These are phyloP conservation scores for Cadophora luteo-olivacea DNA, from an alignment of 2,329 filamentous ascomycete genomes.

Conservation along the genomic window DNA sequence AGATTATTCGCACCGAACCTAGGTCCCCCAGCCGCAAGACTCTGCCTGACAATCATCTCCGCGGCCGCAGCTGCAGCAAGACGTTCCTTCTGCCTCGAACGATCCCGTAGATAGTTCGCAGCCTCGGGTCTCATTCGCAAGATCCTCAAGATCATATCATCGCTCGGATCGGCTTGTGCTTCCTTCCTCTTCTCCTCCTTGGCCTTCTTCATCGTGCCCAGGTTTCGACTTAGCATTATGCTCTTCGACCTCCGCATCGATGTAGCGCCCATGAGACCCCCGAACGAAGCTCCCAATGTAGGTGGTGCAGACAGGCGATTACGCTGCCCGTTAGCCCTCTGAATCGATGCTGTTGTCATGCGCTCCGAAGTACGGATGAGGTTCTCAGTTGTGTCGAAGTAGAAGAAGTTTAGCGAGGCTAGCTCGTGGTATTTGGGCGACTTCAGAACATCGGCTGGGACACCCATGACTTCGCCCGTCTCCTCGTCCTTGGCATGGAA, in stretches of 20 bases:
- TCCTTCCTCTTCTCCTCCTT: slow-evolving; percentile 97
- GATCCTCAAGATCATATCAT: slow-evolving; percentile 97
- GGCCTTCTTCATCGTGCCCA: slow-evolving; percentile 94
- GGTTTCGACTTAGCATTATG: slow-evolving; percentile 92
- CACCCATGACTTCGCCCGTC: slow-evolving; percentile 81
- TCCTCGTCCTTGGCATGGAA: slow-evolving; percentile 93
- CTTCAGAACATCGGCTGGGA: slow-evolving; percentile 89
- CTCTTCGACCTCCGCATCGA: slow-evolving; percentile 73
- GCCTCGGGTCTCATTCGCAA: slow-evolving; percentile 95
- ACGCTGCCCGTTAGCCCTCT: slow-evolving; percentile 74
- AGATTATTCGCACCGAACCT: slow-evolving; percentile 46
- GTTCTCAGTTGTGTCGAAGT: slow-evolving; percentile 90
- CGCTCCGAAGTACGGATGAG: slow-evolving; percentile 94
- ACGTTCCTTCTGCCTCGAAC: slow-evolving; percentile 92
- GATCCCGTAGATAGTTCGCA: slow-evolving; percentile 82
- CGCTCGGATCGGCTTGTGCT: slow-evolving; percentile 93
- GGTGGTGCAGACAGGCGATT: slow-evolving; percentile 76
- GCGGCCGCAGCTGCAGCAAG: slow-evolving; percentile 89
- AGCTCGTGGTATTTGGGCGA: slow-evolving; percentile 98
- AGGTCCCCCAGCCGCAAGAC: slow-evolving; percentile 64
- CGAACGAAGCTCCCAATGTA: slow-evolving; percentile 57
- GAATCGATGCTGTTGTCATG: slow-evolving; percentile 88
- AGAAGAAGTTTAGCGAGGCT: slow-evolving; percentile 97
- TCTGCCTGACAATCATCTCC: slow-evolving; percentile 93
- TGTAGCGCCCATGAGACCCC: slow-evolving; percentile 70